A percentile compares a stretch with the other conserved stretches of the same genome.
Evolutionary conservation across 768 basidiomycete species (phyloP).

Genomic region (Psilocybe subaeruginosa): DNA sequence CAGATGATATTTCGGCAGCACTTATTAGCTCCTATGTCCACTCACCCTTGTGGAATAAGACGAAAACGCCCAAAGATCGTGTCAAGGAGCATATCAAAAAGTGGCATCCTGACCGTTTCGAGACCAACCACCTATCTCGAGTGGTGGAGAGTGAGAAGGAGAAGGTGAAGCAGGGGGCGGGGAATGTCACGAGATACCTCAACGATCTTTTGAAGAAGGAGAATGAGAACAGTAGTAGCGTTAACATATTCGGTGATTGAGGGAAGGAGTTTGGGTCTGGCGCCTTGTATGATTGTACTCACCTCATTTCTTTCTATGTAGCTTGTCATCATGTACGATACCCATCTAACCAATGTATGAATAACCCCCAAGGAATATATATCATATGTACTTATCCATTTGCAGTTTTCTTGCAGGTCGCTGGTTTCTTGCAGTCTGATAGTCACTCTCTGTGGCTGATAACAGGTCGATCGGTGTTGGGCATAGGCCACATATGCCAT

Average conservation of each 20-base stretch:
- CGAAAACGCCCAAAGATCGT: constrained; percentile 65
- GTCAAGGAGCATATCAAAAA: constrained; percentile 73
- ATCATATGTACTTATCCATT: constrained; percentile 9
- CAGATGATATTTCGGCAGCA: constrained; percentile 62
- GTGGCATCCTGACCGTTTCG: constrained; percentile 88
- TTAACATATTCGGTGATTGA: constrained; percentile 22
- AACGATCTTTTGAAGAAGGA: constrained; percentile 68
- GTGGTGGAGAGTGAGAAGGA: constrained; percentile 67
- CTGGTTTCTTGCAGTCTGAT: too few species aligned
- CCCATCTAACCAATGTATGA: constrained; percentile 22
- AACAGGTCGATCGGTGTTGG: too few species aligned
- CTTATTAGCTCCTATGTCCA: constrained; percentile 66
- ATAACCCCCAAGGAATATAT: constrained; percentile 8
- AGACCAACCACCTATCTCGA: constrained; percentile 65
- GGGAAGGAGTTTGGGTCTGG: background rate
- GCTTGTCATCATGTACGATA: constrained; percentile 23
- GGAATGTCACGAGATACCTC: constrained; percentile 68
- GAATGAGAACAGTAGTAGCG: constrained; percentile 32
- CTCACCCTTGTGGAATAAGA: constrained; percentile 55
- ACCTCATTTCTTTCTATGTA: constrained; percentile 20
- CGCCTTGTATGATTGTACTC: constrained; percentile 16
- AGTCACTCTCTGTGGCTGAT: too few species aligned
- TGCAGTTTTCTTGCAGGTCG: too few species aligned
- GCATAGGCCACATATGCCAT: too few species aligned
- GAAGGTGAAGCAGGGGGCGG: constrained; percentile 73